phyloP scores from a whole-genome alignment of 805 yeast genomes.

The Saccharomyces jurei region DNA sequence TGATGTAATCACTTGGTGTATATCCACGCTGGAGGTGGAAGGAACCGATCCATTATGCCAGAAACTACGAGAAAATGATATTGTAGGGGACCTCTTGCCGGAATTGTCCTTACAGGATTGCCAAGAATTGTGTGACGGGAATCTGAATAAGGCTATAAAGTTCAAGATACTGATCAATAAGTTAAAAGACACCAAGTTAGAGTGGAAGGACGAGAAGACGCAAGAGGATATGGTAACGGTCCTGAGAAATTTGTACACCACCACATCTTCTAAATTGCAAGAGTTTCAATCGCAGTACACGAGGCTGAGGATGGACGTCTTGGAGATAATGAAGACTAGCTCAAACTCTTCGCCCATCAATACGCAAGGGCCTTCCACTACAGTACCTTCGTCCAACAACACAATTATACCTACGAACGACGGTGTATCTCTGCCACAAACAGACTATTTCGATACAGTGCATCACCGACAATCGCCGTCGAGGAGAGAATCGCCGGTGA shows the following conservation, averaged over 20 bases:
- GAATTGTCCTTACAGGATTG: slow-evolving; percentile 64
- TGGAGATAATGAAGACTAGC: slow-evolving; percentile 22
- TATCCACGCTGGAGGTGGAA: slow-evolving; percentile 9
- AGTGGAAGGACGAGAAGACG: slow-evolving; percentile 4
- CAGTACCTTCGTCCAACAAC: background rate
- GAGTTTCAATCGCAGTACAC: slow-evolving; percentile 28
- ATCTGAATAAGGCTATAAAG: slow-evolving; percentile 47
- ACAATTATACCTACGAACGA: background rate
- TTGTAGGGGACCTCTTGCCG: slow-evolving; percentile 57
- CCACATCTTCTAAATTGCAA: slow-evolving; percentile 21
- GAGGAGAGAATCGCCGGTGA: background rate
- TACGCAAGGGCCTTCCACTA: background rate
- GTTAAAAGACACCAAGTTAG: slow-evolving; percentile 31
- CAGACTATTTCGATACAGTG: slow-evolving; percentile 15
- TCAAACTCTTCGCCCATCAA: background rate
- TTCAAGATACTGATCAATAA: slow-evolving; percentile 54
- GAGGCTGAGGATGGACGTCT: slow-evolving; percentile 23
- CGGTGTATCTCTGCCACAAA: background rate
- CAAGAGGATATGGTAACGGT: slow-evolving; percentile 29
- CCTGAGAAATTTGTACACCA: slow-evolving; percentile 19
- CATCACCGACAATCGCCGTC: background rate
- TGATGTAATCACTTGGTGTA: slow-evolving; percentile 24
- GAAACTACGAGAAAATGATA: slow-evolving; percentile 16
- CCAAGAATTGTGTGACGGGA: slow-evolving; percentile 57
- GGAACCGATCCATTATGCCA: slow-evolving; percentile 10